Conservation (phyloP, 2,329 filamentous ascomycete genomes). For the Neocucurbitaria cava region DNA sequence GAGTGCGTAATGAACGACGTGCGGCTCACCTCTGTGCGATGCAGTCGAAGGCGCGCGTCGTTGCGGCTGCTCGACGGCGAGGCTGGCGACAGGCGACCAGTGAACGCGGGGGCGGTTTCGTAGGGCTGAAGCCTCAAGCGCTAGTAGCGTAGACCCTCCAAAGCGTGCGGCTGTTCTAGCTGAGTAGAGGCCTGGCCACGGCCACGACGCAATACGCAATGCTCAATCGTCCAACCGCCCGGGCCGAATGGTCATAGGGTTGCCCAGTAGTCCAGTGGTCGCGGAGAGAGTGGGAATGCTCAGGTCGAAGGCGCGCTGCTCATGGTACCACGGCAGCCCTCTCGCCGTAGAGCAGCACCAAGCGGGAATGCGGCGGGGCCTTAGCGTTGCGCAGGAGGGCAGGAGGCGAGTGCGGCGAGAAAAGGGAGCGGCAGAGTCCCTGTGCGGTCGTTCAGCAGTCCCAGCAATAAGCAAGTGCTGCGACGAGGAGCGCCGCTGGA, state of each 20-base stretch:
- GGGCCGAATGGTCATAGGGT: slow-evolving; percentile 4
- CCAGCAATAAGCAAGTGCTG: not conserved
- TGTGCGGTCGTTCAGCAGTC: slow-evolving; percentile 1
- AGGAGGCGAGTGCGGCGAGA: slow-evolving; percentile 22
- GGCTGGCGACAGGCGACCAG: slow-evolving; percentile 19
- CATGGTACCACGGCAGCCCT: slow-evolving; percentile 41
- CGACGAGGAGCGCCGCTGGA: slow-evolving; percentile 14
- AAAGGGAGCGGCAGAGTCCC: slow-evolving; percentile 8
- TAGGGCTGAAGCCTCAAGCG: slow-evolving; percentile 11
- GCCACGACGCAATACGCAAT: slow-evolving; percentile 24
- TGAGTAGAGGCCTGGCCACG: slow-evolving; percentile 21
- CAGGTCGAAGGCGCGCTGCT: slow-evolving; percentile 18
- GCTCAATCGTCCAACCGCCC: slow-evolving; percentile 1
- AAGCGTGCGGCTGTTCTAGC: slow-evolving; percentile 13
- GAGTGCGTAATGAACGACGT: slow-evolving; percentile 6
- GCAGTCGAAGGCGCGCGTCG: slow-evolving; percentile 9
- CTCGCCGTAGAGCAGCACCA: slow-evolving; percentile 23
- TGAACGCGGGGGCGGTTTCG: slow-evolving; percentile 19
- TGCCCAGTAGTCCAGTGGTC: not conserved
- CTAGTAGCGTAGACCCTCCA: slow-evolving; percentile 5
- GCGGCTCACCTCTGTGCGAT: slow-evolving; percentile 18
- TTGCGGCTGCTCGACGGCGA: slow-evolving; percentile 18
- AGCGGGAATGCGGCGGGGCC: slow-evolving; percentile 25
- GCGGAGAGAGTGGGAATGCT: slow-evolving; percentile 4
- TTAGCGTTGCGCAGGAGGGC: slow-evolving; percentile 24